Evolutionary conservation across 352 stramenopile genomes (phyloP).

Genomic region (Phytophthora tentaculata): DNA sequence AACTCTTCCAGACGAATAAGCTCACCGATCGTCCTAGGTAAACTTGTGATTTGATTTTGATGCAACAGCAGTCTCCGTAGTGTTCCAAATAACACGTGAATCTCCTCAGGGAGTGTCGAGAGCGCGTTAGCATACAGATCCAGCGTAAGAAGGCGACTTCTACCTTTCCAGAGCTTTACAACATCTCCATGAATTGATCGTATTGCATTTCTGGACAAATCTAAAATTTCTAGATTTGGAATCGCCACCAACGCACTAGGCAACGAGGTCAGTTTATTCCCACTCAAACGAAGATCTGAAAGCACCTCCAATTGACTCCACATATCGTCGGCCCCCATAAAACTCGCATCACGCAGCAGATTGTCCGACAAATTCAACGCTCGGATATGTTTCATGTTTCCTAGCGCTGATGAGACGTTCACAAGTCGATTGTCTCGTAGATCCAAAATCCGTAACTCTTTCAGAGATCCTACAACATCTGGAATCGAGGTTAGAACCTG

Average conservation of each 20-base stretch:
- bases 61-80: constrained; percentile 46
- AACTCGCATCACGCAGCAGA: constrained; percentile 40
- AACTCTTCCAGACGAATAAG: constrained; percentile 36
- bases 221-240: constrained; percentile 26
- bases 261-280: constrained; percentile 32
- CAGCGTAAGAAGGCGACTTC: constrained; percentile 31
- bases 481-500: constrained; percentile 26
- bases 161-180: constrained; percentile 31
- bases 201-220: constrained; percentile 32
- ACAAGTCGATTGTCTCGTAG: constrained; percentile 38
- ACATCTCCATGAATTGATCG: constrained; percentile 28
- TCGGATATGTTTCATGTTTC: constrained; percentile 27
- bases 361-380: constrained; percentile 51
- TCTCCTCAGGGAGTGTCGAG: constrained; percentile 42
- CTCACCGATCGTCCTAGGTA: constrained; percentile 46
- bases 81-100: constrained; percentile 34
- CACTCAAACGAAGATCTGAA: constrained; percentile 21
- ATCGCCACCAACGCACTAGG: constrained; percentile 20
- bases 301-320: constrained; percentile 28
- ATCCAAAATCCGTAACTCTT: constrained; percentile 37
- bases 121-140: constrained; percentile 56
- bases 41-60: constrained; percentile 46
- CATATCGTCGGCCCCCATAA: constrained; percentile 18
- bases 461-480: constrained; percentile 25
- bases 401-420: constrained; percentile 23